Evolutionary conservation across 2,329 filamentous ascomycete species (phyloP).

Genomic region (Tricladium varicosporioides): DNA sequence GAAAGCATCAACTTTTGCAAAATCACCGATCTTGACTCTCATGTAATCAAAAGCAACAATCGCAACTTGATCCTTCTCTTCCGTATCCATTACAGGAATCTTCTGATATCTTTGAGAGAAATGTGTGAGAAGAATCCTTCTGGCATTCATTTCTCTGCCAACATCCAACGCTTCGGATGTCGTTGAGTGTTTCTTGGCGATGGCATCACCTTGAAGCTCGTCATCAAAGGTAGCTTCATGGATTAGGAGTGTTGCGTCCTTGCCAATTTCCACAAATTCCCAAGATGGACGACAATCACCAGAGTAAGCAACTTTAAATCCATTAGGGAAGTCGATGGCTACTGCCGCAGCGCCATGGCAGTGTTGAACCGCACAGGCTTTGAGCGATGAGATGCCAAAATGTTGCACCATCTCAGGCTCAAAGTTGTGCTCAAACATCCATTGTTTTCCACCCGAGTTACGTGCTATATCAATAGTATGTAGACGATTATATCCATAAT

Average conservation of each 20-base stretch:
- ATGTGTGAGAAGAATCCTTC: slow-evolving; percentile 82
- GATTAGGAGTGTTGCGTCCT: slow-evolving; percentile 76
- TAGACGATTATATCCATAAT: slow-evolving; percentile 64
- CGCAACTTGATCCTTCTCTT: slow-evolving; percentile 56
- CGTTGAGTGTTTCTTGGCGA: slow-evolving; percentile 87
- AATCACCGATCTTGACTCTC: slow-evolving; percentile 68
- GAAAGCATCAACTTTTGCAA: slow-evolving; percentile 63
- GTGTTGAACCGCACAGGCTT: slow-evolving; percentile 69
- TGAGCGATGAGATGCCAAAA: slow-evolving; percentile 64
- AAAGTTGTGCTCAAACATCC: slow-evolving; percentile 32
- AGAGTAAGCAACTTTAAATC: slow-evolving; percentile 87
- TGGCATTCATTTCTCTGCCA: slow-evolving; percentile 74
- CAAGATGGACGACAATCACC: slow-evolving; percentile 85
- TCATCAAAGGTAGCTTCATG: slow-evolving; percentile 98
- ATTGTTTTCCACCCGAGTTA: background rate
- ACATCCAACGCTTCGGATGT: slow-evolving; percentile 81
- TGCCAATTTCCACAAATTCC: slow-evolving; percentile 68
- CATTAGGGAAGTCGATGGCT: slow-evolving; percentile 72
- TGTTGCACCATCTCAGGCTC: slow-evolving; percentile 42
- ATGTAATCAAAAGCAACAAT: slow-evolving; percentile 79
- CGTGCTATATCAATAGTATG: slow-evolving; percentile 22
- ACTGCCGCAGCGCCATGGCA: slow-evolving; percentile 77
- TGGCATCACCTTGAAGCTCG: slow-evolving; percentile 73
- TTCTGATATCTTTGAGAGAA: slow-evolving; percentile 85
- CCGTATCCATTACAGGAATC: slow-evolving; percentile 38